These are phyloP conservation scores for Clonostachys solani DNA, from an alignment of 2,329 filamentous ascomycete genomes.

Conservation along the genomic window DNA sequence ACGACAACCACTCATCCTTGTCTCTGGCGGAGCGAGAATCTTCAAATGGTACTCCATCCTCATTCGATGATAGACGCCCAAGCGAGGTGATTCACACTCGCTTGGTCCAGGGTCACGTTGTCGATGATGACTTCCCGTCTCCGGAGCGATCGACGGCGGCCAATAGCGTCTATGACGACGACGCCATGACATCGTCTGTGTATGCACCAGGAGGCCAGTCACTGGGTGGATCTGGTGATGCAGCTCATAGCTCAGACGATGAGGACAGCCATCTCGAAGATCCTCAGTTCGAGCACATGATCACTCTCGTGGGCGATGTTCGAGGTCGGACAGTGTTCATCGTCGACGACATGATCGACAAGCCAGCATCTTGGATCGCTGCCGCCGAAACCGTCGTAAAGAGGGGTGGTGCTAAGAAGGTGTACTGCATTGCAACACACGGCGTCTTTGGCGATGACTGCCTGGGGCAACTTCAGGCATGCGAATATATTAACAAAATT, in stretches of 20 bases:
- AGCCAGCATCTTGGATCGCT: constrained; percentile 93
- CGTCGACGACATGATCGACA: constrained; percentile 99
- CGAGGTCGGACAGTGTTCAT: constrained; percentile 85
- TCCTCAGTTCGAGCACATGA: constrained; percentile 83
- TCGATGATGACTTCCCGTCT: constrained; percentile 88
- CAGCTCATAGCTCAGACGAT: constrained; percentile 78
- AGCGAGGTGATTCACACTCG: constrained; percentile 89
- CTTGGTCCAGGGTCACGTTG: constrained; percentile 89
- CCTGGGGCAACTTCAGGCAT: constrained; percentile 83
- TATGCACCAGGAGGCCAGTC: constrained; percentile 66
- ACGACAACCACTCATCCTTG: not conserved
- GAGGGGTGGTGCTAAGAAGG: constrained; percentile 83
- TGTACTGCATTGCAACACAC: constrained; percentile 97
- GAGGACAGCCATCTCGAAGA: constrained; percentile 87
- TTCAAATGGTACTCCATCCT: constrained; percentile 14
- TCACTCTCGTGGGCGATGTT: constrained; percentile 96
- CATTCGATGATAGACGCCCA: constrained; percentile 77
- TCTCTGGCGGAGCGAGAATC: not conserved
- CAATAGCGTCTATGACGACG: constrained; percentile 63
- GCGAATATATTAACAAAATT: constrained; percentile 89
- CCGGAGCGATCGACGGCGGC: constrained; percentile 67
- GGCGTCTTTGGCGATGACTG: constrained; percentile 90
- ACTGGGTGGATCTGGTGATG: constrained; percentile 81
- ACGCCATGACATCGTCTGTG: constrained; percentile 80
- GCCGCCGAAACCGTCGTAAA: constrained; percentile 96